phyloP scores from a whole-genome alignment of 1,284 basidiomycete species.

The Quambalaria eucalypti region DNA sequence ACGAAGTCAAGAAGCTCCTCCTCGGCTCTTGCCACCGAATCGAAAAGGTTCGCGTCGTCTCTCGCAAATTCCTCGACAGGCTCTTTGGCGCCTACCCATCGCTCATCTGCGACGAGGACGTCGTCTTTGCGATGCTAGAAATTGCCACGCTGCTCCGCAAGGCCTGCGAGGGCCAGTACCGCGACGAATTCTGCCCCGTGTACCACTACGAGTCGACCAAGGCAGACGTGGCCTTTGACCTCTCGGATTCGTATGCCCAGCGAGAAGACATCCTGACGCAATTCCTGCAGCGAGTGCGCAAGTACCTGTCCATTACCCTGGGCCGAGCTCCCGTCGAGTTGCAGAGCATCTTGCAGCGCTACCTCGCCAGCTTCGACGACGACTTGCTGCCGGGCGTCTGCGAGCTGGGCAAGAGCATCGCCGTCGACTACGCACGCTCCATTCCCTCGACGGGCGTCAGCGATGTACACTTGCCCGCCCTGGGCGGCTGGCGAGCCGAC shows the following conservation, averaged over 20 bases:
- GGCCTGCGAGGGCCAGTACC: constrained; percentile 80
- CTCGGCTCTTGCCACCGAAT: constrained; percentile 75
- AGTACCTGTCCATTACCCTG: constrained; percentile 77
- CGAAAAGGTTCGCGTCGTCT: constrained; percentile 68
- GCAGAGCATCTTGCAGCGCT: constrained; percentile 75
- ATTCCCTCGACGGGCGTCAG: constrained; percentile 24
- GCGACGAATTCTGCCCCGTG: constrained; percentile 85
- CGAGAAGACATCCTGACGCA: constrained; percentile 74
- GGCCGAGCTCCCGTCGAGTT: constrained; percentile 82
- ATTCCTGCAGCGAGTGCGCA: constrained; percentile 63
- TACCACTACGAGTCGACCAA: constrained; percentile 75
- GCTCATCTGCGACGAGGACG: constrained; percentile 76
- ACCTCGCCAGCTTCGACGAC: constrained; percentile 35
- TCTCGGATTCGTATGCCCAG: constrained; percentile 77
- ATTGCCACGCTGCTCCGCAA: constrained; percentile 78
- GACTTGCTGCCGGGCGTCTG: constrained; percentile 17
- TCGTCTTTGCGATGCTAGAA: constrained; percentile 71
- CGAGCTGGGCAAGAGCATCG: constrained; percentile 40
- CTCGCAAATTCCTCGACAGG: constrained; percentile 71
- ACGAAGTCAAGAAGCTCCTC: constrained; percentile 68
- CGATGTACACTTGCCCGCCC: constrained; percentile 34
- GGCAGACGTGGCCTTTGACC: constrained; percentile 62
- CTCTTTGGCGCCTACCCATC: constrained; percentile 89
- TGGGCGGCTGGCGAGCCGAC: constrained; percentile 47
- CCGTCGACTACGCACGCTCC: constrained; percentile 38